Percentiles rank a stretch among this genome's conserved stretches.
Conservation (phyloP, 345 rosid genomes). For the Brassica carinata region DNA sequence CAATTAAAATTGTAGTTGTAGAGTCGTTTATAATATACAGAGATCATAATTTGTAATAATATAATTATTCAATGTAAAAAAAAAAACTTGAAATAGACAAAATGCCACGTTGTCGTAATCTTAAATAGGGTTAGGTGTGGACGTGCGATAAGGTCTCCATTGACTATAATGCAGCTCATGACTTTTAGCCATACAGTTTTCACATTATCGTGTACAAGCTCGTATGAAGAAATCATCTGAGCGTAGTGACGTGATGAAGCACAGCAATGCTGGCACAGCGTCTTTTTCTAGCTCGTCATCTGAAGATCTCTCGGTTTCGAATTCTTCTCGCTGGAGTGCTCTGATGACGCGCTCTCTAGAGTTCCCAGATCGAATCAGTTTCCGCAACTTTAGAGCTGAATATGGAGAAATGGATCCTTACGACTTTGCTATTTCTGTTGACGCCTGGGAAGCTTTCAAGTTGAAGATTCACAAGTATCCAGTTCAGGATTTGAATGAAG, state of each 20-base stretch:
- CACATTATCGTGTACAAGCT: no score
- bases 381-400: slow-evolving; percentile 59
- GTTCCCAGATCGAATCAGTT: slow-evolving; percentile 59
- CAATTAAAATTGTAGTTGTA: no score
- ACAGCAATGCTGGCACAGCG: slow-evolving; percentile 45
- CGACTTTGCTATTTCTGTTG: slow-evolving; percentile 68
- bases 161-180: no score
- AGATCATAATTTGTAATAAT: no score
- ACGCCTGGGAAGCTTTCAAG: slow-evolving; percentile 72
- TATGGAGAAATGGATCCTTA: slow-evolving; percentile 77
- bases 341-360: slow-evolving; percentile 67
- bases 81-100: no score
- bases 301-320: slow-evolving; percentile 46
- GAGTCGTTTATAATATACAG: no score
- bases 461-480: slow-evolving; percentile 9
- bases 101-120: no score
- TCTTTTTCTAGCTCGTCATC: slow-evolving; percentile 44
- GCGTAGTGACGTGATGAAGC: slow-evolving; percentile 41
- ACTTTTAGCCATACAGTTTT: no score
- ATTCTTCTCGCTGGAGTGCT: slow-evolving; percentile 33
- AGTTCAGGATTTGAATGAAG: slow-evolving; percentile 30
- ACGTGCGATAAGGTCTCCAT: no score
- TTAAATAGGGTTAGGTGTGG: no score
- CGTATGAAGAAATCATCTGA: slow-evolving; percentile 21
- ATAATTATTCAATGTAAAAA: no score